A percentile compares a stretch with the other conserved stretches of the same genome.
phyloP scores from a whole-genome alignment of 169 alveolate species.

The Cytauxzoon felis region DNA sequence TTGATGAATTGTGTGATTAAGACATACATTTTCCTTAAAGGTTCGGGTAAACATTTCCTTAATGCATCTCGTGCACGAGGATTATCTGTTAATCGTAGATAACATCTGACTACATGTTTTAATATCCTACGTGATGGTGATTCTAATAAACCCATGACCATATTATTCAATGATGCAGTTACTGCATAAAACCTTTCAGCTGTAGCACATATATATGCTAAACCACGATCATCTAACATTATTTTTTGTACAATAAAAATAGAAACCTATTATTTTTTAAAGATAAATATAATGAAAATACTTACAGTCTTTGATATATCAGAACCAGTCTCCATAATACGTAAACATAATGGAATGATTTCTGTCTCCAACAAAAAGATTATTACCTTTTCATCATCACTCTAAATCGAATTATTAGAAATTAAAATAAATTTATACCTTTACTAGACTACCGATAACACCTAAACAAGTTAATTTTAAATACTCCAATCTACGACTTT shows the following conservation, averaged over 20 bases:
- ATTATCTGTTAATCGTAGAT: constrained; percentile 94
- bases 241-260: constrained; percentile 98
- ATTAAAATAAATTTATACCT: constrained; percentile 72
- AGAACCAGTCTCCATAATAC: constrained; percentile 98
- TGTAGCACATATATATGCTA: constrained; percentile 93
- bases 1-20: background rate
- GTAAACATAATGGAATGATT: constrained; percentile 95
- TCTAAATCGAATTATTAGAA: constrained; percentile 6
- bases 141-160: constrained; percentile 85
- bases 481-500: constrained; percentile 95
- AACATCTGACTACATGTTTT: constrained; percentile 94
- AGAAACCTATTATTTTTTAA: constrained; percentile 77
- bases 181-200: constrained; percentile 98
- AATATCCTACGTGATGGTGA: constrained; percentile 91
- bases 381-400: constrained; percentile 95
- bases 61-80: constrained; percentile 87
- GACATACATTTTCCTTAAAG: constrained; percentile 61
- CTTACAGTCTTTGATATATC: constrained; percentile 93
- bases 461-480: constrained; percentile 97
- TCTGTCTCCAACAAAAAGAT: constrained; percentile 93
- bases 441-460: constrained; percentile 99
- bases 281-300: too few species aligned
- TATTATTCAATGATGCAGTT: constrained; percentile 88
- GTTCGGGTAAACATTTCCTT: constrained; percentile 78
- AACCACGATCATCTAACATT: constrained; percentile 93